Evolutionary conservation across 495 filamentous ascomycete species (phyloP), one percentile per base, ranked within the genome.

Genomic region (Podospora didyma): DNA sequence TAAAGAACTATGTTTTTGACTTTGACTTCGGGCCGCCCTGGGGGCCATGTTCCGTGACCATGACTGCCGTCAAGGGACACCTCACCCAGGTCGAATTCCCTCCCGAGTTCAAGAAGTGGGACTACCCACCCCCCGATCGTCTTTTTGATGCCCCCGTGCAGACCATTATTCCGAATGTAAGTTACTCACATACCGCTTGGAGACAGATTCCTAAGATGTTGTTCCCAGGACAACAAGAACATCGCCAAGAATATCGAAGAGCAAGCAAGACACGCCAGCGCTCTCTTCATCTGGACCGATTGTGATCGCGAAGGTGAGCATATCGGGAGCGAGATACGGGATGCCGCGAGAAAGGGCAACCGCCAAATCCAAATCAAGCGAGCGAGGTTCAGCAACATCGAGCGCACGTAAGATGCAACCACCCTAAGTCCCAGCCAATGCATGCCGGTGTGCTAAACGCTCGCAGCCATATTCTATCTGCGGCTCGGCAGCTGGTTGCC

Each of bases 241-340:
- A 88, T 97, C 53, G 90, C 92, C 9, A 75, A 83, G 5, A 98
- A 98, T 64, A 97, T 98, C 64, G 78, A 85, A 46, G 70, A 76
- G 6, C 84, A 94, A 69, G 94, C 95, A 12, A 81, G 80, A 45
- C 78, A 81, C 62, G 75, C 82, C 52, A 79, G 77, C 61, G 83
- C 83, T 19, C 78, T 98, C 14, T 94, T 91, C 69, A 96, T 98
- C 63, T 98, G 94, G 94, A 98, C 94, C 1, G 94, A 98, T 79
- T 97, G 94, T 73, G 94, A 98, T 78, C 85, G 92, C 49, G 94
- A 98, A 78, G 94, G 94, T 16, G 94, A 98, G 71, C 87, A 97
- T 63, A 98, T 98, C 58, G 94, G 94, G 1, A 75, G 87, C n/a
- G 95, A 97, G 65, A 91, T 98, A 50, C 84, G 90, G 37, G 82